Percentiles rank a stretch among this genome's conserved stretches.
phyloP scores from a whole-genome alignment of 1,284 basidiomycete genomes.

The Marasmius oreades region DNA sequence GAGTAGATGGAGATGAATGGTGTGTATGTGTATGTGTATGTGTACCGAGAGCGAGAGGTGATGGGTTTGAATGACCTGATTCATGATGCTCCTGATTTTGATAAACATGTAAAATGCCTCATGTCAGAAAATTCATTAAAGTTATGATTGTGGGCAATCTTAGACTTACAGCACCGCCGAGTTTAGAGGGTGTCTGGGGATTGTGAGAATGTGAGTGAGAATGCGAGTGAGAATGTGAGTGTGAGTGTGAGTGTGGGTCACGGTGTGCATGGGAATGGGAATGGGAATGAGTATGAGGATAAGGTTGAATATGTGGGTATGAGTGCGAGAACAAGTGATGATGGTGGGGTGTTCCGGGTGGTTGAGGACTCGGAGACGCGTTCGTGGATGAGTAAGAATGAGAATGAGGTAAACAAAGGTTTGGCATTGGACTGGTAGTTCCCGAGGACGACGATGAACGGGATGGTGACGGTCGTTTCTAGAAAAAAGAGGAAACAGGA shows the following conservation, averaged over 20 bases:
- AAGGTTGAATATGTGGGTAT: constrained; percentile 16
- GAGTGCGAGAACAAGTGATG: constrained; percentile 20
- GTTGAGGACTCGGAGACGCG: constrained; percentile 15
- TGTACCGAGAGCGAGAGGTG: neutral
- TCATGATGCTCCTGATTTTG: neutral
- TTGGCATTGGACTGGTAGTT: constrained; percentile 34
- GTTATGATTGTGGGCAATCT: neutral
- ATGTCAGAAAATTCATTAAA: neutral
- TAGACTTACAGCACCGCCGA: constrained; percentile 8
- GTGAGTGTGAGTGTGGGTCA: constrained; percentile 15
- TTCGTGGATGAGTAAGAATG: constrained; percentile 20
- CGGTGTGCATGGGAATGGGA: constrained; percentile 9
- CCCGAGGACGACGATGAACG: constrained; percentile 37
- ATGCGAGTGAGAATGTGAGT: constrained; percentile 12
- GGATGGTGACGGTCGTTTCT: constrained; percentile 43
- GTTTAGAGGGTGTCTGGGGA: constrained; percentile 10
- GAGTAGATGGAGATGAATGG: neutral
- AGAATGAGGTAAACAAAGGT: constrained; percentile 20
- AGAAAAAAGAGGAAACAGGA: neutral
- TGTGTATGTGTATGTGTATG: too few species aligned
- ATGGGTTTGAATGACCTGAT: neutral
- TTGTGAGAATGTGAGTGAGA: neutral
- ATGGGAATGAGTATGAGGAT: constrained; percentile 13
- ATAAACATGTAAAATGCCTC: neutral
- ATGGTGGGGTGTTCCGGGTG: constrained; percentile 18